Percentiles rank a stretch among this genome's conserved stretches.
Conservation (phyloP, 495 filamentous ascomycete species). For the Penicillium flavigenum region DNA sequence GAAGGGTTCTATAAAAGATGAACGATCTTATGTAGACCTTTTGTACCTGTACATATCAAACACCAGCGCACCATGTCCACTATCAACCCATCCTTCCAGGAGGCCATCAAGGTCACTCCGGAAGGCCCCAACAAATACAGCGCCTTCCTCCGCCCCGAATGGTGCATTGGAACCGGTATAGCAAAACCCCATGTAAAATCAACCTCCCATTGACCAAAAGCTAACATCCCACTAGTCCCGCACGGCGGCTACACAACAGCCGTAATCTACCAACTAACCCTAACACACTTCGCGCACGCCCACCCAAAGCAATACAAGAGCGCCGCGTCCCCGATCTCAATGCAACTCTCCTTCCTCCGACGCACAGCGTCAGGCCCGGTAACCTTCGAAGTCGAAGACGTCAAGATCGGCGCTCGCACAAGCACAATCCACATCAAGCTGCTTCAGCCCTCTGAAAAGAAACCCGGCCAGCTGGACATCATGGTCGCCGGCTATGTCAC, state of each 20-base stretch:
- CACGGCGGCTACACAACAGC: conserved; percentile 79
- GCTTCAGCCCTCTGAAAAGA: conserved; percentile 40
- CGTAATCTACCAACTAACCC: conserved; percentile 59
- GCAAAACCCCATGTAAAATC: neutral
- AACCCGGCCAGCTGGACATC: conserved; percentile 36
- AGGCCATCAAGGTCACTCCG: conserved; percentile 56
- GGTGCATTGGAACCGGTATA: conserved; percentile 69
- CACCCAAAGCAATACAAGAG: conserved; percentile 58
- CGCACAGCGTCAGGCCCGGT: conserved; percentile 65
- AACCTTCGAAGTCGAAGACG: conserved; percentile 62
- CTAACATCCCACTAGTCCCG: conserved; percentile 55
- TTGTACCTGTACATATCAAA: neutral
- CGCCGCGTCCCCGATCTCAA: conserved; percentile 56
- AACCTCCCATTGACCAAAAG: neutral
- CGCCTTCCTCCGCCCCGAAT: conserved; percentile 57
- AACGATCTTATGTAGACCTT: neutral
- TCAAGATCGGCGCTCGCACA: conserved; percentile 69
- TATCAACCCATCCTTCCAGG: conserved; percentile 47
- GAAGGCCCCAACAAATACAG: conserved; percentile 61
- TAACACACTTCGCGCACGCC: conserved; percentile 62
- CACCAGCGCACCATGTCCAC: conserved; percentile 12
- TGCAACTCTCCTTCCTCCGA: conserved; percentile 74
- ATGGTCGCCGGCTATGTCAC: conserved; percentile 70
- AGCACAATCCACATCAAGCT: conserved; percentile 71
- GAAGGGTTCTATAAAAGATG: neutral